Base-by-base conservation (phyloP, 2,329 filamentous ascomycete genomes). In the Colletotrichum salicis region DNA sequence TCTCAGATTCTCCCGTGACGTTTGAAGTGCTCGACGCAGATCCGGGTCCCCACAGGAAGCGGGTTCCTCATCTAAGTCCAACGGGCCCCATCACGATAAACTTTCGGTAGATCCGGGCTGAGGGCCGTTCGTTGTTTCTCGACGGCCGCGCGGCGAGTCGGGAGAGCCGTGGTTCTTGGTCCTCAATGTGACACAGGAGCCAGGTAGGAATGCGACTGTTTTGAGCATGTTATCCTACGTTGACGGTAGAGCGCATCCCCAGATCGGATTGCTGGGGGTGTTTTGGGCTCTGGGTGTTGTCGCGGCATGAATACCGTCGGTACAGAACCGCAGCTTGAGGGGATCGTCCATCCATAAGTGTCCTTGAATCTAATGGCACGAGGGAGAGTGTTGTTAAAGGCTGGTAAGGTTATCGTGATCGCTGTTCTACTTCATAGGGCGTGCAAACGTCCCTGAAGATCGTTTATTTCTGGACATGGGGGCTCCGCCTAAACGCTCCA, bases 61-160 rank as follows among this genome's bases (percentile, higher is more conserved):
- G 60, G 31, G 13, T 19, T n/a, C 31, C 45, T 62, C 59, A 45
- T 62, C 29, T 62, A 62, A 29, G 37, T 62, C 59, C 45, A 29
- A 62, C 60, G 31, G 45, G 29, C 45, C 45, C 60, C 60, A 48
- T 54, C 22, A 48, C 48, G n/a, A 41, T 63, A 37, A 41, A 19
- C 12, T 55, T 63, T 63, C 60, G 60, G 60, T 15, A 63, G 48
- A 62, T 48, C 48, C 48, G 31, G 31, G 29, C 22, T 37, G 48
- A 48, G 60, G 60, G 31, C 60, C 60, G 60, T 5, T 15, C 31
- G 22, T 22, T 54, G 12, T 63, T 37, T 31, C 35, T 24, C 4
- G n/a, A 52, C 3, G 12, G 12, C 10, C 59, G 22, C 59, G 41
- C 12, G 7, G 29, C 27, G 41, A 48, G 24, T 31, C 41, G 41